A percentile compares a stretch with the other conserved stretches of the same genome.
These are phyloP conservation scores for Trichoderma breve DNA, from an alignment of 2,329 filamentous ascomycete genomes.

Conservation along the genomic window DNA sequence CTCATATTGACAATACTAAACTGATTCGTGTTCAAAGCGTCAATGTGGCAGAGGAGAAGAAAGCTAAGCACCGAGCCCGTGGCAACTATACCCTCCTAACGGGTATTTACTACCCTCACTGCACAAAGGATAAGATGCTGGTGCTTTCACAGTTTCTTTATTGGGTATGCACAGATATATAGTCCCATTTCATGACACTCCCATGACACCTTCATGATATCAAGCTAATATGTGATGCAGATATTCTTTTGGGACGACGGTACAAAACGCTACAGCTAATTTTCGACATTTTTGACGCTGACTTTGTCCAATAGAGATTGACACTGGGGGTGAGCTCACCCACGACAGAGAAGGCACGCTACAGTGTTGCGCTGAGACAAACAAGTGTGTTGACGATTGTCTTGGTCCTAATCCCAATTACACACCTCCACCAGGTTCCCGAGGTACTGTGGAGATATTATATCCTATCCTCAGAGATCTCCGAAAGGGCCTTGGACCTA, in stretches of 20 bases:
- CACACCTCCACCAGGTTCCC: neutral
- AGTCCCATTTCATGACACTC: neutral
- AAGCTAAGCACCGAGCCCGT: neutral
- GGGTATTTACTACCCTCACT: constrained; percentile 6
- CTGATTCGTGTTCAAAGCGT: neutral
- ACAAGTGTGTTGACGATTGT: constrained; percentile 10
- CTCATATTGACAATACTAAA: neutral
- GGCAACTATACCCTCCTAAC: constrained; percentile 11
- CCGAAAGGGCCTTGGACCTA: constrained; percentile 3
- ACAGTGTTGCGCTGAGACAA: constrained; percentile 7
- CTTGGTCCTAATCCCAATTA: neutral
- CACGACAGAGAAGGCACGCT: constrained; percentile 3
- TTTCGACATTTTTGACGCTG: neutral
- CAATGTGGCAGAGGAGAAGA: constrained; percentile 2
- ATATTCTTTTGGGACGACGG: constrained; percentile 5
- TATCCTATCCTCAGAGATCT: constrained; percentile 14
- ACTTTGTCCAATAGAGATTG: neutral
- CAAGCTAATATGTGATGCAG: neutral
- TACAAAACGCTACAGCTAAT: neutral
- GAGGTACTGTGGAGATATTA: constrained; percentile 5
- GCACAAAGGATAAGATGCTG: constrained; percentile 8
- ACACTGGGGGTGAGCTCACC: constrained; percentile 15
- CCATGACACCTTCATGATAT: no score
- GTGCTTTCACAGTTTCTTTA: constrained; percentile 14
- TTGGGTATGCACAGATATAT: neutral